A percentile compares a stretch with the other conserved stretches of the same genome.
phyloP scores from a whole-genome alignment of 2,329 filamentous ascomycete species.

The Rugonectria rugulosa region DNA sequence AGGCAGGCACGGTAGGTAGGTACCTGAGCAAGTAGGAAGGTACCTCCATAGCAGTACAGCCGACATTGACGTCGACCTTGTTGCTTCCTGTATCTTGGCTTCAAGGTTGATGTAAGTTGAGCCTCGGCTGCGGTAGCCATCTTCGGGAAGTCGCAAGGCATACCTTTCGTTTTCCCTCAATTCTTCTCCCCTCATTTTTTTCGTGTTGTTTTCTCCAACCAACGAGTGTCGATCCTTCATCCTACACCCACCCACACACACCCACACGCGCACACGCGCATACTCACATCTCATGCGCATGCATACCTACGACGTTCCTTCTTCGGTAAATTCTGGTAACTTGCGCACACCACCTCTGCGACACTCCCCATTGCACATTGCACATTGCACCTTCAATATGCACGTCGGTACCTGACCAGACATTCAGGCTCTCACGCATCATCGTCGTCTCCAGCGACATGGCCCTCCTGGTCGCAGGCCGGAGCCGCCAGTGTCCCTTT shows the following conservation, averaged over 20 bases:
- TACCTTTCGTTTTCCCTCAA: too few relatives aligned
- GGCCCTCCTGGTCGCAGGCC: neutral
- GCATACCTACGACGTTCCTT: neutral
- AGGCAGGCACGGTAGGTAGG: neutral
- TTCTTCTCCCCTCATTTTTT: neutral
- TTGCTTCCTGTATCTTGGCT: too few relatives aligned
- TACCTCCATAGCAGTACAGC: neutral
- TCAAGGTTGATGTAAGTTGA: too few relatives aligned
- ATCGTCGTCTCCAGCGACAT: neutral
- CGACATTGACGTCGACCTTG: neutral
- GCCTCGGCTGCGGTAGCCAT: too few relatives aligned
- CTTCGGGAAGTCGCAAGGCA: too few relatives aligned
- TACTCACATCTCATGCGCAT: too few relatives aligned
- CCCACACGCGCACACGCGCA: neutral
- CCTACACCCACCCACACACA: neutral
- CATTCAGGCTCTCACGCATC: neutral
- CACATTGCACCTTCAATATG: too few relatives aligned
- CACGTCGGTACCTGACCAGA: too few relatives aligned
- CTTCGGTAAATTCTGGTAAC: neutral
- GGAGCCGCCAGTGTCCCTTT: neutral
- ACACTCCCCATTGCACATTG: too few relatives aligned
- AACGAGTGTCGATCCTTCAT: neutral
- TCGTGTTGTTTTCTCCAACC: too few relatives aligned
- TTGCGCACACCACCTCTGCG: too few relatives aligned
- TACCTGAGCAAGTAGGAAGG: neutral